A percentile compares a stretch with the other conserved stretches of the same genome.
Evolutionary conservation across 2,329 filamentous ascomycete genomes (phyloP).

Genomic region (Pseudovirgaria hyperparasitica): DNA sequence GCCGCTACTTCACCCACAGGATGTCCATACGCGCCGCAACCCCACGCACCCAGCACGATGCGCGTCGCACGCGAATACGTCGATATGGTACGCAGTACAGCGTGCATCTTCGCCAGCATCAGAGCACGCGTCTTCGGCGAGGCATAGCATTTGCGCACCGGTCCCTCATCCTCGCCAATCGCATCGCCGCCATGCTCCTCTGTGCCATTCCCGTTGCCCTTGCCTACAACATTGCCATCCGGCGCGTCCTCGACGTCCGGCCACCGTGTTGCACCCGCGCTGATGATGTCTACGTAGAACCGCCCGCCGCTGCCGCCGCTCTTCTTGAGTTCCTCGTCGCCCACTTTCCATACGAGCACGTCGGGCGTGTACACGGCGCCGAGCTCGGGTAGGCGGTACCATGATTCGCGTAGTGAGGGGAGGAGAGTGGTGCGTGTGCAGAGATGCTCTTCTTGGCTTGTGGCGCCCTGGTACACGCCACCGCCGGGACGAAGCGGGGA

Average conservation of each 20-base stretch:
- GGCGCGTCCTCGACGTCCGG: conserved; percentile 35
- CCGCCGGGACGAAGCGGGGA: conserved; percentile 49
- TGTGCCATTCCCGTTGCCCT: conserved; percentile 11
- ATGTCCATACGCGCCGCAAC: conserved; percentile 52
- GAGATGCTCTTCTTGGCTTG: conserved; percentile 48
- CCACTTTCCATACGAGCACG: conserved; percentile 44
- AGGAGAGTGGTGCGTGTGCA: conserved; percentile 49
- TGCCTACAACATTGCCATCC: conserved; percentile 18
- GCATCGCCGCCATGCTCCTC: conserved; percentile 2
- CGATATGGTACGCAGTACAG: conserved; percentile 40
- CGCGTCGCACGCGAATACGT: conserved; percentile 31
- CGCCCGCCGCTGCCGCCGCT: conserved; percentile 37
- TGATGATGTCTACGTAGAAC: conserved; percentile 47
- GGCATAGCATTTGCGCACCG: conserved; percentile 26
- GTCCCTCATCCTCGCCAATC: conserved; percentile 8
- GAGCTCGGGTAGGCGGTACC: conserved; percentile 47
- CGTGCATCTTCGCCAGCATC: conserved; percentile 42
- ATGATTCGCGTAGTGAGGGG: conserved; percentile 43
- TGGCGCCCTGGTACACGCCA: conserved; percentile 46
- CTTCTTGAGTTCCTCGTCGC: conserved; percentile 27
- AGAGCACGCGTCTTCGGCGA: conserved; percentile 38
- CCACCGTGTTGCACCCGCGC: conserved; percentile 45
- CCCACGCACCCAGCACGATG: conserved; percentile 51
- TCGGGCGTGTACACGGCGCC: conserved; percentile 45
- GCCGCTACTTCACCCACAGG: conserved; percentile 45